phyloP scores from a whole-genome alignment of 179 eudicot genomes.

The Nepenthes alata region DNA sequence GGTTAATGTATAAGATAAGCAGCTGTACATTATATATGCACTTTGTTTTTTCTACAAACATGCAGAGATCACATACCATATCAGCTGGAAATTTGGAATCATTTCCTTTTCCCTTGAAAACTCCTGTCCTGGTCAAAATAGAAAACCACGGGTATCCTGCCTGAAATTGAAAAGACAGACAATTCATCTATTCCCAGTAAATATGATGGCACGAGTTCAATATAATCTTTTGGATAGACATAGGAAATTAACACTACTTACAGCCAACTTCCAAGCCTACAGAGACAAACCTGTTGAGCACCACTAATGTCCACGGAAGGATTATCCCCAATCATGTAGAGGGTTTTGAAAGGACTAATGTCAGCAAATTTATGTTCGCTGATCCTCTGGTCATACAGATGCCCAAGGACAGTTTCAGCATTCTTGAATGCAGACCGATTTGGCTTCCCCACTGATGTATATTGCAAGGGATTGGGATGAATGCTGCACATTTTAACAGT shows the following conservation, averaged over 20 bases:
- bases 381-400: conserved; percentile 14
- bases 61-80: conserved; percentile 31
- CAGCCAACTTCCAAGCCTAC: background rate
- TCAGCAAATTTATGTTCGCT: conserved; percentile 13
- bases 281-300: conserved; percentile 59
- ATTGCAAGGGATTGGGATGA: conserved; percentile 65
- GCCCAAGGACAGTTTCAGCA: conserved; percentile 53
- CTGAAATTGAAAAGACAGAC: conserved; percentile 25
- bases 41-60: background rate
- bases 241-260: background rate
- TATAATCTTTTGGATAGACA: background rate
- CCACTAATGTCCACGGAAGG: conserved; percentile 92
- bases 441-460: conserved; percentile 85
- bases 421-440: conserved; percentile 69
- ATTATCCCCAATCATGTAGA: conserved; percentile 95
- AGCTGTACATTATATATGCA: background rate
- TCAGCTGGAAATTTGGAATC: conserved; percentile 70
- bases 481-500: conserved; percentile 38
- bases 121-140: conserved; percentile 83
- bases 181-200: background rate
- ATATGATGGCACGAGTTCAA: background rate
- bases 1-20: background rate
- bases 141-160: conserved; percentile 96
- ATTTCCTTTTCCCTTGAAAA: conserved; percentile 66
- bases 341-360: conserved; percentile 39